Base-by-base conservation (phyloP, 352 stramenopile genomes). In the Phytophthora meadii region DNA sequence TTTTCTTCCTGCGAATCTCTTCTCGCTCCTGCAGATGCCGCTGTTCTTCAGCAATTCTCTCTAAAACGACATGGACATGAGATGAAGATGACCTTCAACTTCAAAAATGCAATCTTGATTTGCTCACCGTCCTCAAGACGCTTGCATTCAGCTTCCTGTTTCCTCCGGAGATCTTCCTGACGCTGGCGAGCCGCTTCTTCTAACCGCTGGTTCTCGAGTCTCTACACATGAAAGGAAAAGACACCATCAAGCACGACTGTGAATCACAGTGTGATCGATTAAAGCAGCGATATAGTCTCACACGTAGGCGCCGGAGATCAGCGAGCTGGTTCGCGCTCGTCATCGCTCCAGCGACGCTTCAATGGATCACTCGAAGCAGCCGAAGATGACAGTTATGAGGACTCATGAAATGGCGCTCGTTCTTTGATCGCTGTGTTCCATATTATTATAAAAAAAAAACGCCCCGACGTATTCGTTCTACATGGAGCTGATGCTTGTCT, bases 171-270 rank as follows among this genome's bases (percentile, higher is more conserved):
- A 19, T 87, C 79, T 40, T 89, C 75, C 36, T 87, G 79, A 0
- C 74, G 74, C 22, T 76, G 55, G 10, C 70, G 66, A 34, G 81
- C 81, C 17, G 84, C 81, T 25, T 84, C 74, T 50, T 90, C 79
- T 45, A 93, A 64, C 9, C 70, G 82, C 61, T 90, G 68, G 40
- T 91, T 88, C 60, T 91, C 82, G 14, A 91, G 51, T 87, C 90
- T 91, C 84, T 93, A 65, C 42, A 19, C 32, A 41, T 15, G 34
- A 17, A 2, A 50, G 37, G 39, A 9, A 46, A 42, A 42, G 37
- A 45, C 14, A 32, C 15, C 46, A 51, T 63, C 46, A 65, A 9
- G 24, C 32, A 25, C 8, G 41, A 27, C 11, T 24, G 2, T 15
- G 22, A 22, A 22, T 22, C 22, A 19, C 19, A 22, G 22, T 36